phyloP scores from a whole-genome alignment of 768 basidiomycete species.

The Lactarius vividus region DNA sequence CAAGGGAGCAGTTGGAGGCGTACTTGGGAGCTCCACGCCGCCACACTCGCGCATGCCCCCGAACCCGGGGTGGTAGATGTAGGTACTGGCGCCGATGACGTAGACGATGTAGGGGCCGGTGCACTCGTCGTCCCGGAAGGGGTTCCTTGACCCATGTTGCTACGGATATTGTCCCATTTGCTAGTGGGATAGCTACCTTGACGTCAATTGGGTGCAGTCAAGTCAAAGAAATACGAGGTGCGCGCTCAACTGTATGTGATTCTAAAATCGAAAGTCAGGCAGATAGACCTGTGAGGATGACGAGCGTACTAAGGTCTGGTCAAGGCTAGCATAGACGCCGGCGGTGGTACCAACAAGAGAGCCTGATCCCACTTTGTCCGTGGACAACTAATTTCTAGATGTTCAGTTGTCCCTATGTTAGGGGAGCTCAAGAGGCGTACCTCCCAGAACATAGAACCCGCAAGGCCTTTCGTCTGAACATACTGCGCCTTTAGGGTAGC shows the following conservation, averaged over 20 bases:
- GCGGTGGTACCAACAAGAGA: slow-evolving; percentile 56
- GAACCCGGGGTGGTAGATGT: slow-evolving; percentile 31
- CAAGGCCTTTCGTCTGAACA: slow-evolving; percentile 56
- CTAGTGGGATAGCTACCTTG: slow-evolving; percentile 56
- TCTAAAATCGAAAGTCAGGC: slow-evolving; percentile 34
- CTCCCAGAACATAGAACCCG: slow-evolving; percentile 76
- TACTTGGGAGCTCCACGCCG: slow-evolving; percentile 50
- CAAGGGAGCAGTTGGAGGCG: slow-evolving; percentile 14
- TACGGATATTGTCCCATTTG: slow-evolving; percentile 68
- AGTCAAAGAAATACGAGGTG: background rate
- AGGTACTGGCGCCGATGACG: slow-evolving; percentile 26
- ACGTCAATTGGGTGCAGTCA: background rate
- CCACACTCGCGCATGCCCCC: slow-evolving; percentile 42
- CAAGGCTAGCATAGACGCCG: slow-evolving; percentile 49
- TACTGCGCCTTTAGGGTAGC: slow-evolving; percentile 67
- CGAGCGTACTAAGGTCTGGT: slow-evolving; percentile 45
- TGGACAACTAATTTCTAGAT: slow-evolving; percentile 43
- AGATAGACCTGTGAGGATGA: background rate
- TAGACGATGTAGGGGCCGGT: slow-evolving; percentile 25
- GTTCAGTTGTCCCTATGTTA: background rate
- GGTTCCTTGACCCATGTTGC: slow-evolving; percentile 50
- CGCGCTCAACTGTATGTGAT: slow-evolving; percentile 53
- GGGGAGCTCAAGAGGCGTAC: slow-evolving; percentile 28
- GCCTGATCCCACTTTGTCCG: slow-evolving; percentile 55
- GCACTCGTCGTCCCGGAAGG: slow-evolving; percentile 9